Percentiles rank a stretch among this genome's conserved stretches.
Conservation (phyloP, 305 asterid genomes). For the Withania somnifera region DNA sequence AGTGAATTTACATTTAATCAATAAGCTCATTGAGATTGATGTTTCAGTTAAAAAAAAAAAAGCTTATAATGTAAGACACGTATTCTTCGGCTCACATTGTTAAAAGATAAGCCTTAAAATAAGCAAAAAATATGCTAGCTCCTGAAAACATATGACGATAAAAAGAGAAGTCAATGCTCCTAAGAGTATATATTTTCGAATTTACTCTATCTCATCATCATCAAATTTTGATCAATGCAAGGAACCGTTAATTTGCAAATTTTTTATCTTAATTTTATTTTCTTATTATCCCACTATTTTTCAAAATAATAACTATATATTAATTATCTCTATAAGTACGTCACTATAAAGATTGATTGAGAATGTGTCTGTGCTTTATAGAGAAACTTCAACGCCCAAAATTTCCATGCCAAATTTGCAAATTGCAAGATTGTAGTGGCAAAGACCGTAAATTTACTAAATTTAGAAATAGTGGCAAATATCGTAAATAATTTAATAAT, state of each 20-base stretch:
- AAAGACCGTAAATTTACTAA: not conserved
- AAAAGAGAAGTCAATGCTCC: not conserved
- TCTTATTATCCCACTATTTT: no score
- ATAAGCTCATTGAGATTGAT: not conserved
- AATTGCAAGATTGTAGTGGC: not conserved
- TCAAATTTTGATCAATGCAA: no score
- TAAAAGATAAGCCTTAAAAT: no score
- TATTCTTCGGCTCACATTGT: no score
- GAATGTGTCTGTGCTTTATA: not conserved
- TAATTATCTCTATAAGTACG: no score
- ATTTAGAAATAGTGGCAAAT: conserved; percentile 6
- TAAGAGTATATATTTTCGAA: no score
- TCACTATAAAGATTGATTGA: no score
- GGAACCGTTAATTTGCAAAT: no score
- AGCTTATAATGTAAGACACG: not conserved
- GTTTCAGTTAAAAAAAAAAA: not conserved
- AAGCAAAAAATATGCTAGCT: not conserved
- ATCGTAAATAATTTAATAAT: conserved; percentile 22
- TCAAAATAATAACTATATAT: no score
- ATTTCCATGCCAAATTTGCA: not conserved
- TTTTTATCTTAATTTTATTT: no score
- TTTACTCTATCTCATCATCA: no score
- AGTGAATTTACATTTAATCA: not conserved
- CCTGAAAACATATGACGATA: not conserved
- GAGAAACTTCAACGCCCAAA: not conserved